Percentiles rank a stretch among this genome's conserved stretches.
phyloP scores from a whole-genome alignment of 2,329 filamentous ascomycete species.

The Ophiostoma pallidulum region DNA sequence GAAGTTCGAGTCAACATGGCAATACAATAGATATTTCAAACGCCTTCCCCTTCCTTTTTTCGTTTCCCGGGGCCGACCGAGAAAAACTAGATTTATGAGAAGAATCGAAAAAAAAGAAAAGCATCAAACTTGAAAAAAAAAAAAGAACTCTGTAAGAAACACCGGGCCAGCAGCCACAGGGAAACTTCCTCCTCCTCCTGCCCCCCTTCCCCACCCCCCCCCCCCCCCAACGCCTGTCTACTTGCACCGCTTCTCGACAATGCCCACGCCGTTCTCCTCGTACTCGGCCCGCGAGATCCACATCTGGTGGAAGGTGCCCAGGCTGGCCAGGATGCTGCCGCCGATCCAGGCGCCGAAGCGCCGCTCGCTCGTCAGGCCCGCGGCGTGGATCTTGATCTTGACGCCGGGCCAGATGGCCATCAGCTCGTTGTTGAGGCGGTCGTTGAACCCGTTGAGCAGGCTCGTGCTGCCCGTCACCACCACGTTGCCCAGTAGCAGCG shows the following conservation, averaged over 20 bases:
- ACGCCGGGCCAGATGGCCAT: slow-evolving; percentile 72
- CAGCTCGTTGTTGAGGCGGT: slow-evolving; percentile 79
- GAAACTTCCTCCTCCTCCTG: background rate
- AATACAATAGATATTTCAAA: background rate
- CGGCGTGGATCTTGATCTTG: slow-evolving; percentile 79
- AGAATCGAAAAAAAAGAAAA: background rate
- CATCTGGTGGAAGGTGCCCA: slow-evolving; percentile 98
- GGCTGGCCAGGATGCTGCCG: slow-evolving; percentile 85
- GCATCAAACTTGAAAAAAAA: no score
- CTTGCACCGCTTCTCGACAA: slow-evolving; percentile 96
- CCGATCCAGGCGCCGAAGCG: slow-evolving; percentile 92
- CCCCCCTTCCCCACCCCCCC: background rate
- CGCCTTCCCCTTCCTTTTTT: background rate
- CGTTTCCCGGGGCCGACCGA: background rate
- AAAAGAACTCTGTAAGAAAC: background rate
- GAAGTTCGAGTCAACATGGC: no score
- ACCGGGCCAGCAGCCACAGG: background rate
- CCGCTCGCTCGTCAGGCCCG: slow-evolving; percentile 76
- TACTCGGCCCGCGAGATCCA: slow-evolving; percentile 98
- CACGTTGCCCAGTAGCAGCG: slow-evolving; percentile 76
- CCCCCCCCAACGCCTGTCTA: slow-evolving; percentile 28
- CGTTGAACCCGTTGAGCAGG: slow-evolving; percentile 83
- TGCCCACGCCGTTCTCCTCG: slow-evolving; percentile 81
- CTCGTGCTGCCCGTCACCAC: slow-evolving; percentile 86
- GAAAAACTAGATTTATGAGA: background rate